Evolutionary conservation across 768 basidiomycete species (phyloP).

Genomic region (Agaricus sinodeliciosus): DNA sequence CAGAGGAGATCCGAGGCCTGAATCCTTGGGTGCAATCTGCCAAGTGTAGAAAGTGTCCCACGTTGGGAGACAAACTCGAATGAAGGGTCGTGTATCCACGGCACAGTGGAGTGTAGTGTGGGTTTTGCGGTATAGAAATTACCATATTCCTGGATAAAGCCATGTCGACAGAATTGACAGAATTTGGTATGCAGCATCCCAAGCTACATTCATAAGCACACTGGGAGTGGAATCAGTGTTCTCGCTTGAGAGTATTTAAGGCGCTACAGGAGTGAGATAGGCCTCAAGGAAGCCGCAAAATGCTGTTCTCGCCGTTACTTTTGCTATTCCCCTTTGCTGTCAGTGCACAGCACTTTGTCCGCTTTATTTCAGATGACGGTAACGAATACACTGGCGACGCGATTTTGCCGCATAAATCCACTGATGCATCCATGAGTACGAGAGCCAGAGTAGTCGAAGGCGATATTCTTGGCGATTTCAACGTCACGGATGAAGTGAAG

Average conservation of each 20-base stretch:
- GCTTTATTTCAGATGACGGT: conserved; percentile 31
- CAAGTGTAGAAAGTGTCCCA: too few relatives aligned
- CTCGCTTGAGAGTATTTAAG: conserved; percentile 6
- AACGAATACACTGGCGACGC: conserved; percentile 33
- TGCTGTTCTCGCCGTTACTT: conserved; percentile 9
- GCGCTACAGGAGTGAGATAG: background rate
- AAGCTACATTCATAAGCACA: background rate
- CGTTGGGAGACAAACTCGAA: too few relatives aligned
- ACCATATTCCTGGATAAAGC: too few relatives aligned
- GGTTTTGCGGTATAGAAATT: too few relatives aligned
- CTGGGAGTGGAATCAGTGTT: background rate
- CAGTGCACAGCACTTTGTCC: conserved; percentile 29
- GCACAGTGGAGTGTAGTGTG: too few relatives aligned
- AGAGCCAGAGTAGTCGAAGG: conserved; percentile 26
- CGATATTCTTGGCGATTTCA: conserved; percentile 29
- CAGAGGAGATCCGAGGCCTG: too few relatives aligned
- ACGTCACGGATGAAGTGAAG: conserved; percentile 28
- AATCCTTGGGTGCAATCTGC: too few relatives aligned
- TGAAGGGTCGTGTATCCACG: too few relatives aligned
- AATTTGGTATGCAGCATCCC: background rate
- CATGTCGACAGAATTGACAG: background rate
- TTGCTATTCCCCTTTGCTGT: conserved; percentile 15
- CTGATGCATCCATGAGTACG: conserved; percentile 27
- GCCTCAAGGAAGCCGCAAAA: background rate
- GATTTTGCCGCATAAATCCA: conserved; percentile 22